Conservation (phyloP, 306 rosid genomes). For the Cercis canadensis region DNA sequence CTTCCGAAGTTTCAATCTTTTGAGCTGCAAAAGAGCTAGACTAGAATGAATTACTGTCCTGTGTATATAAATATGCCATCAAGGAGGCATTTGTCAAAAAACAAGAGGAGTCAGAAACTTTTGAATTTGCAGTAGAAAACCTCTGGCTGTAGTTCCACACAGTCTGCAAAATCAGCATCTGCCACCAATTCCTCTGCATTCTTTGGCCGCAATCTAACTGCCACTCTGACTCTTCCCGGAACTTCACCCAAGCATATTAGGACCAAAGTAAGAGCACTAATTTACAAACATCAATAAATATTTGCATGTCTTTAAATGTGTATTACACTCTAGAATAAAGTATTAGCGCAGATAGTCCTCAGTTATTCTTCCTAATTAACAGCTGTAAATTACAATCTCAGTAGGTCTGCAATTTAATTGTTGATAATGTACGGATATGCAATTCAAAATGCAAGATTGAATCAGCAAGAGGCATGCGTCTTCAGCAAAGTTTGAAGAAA, state of each 20-base stretch:
- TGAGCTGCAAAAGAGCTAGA: slow-evolving; percentile 68
- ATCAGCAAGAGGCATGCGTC: neutral
- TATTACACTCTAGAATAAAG: neutral
- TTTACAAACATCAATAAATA: slow-evolving; percentile 3
- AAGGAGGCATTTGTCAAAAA: slow-evolving; percentile 18
- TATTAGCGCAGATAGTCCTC: neutral
- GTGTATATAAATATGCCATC: neutral
- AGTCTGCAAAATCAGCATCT: slow-evolving; percentile 97
- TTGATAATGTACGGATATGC: neutral
- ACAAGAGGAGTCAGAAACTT: neutral
- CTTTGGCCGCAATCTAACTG: slow-evolving; percentile 87
- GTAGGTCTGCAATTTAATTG: neutral
- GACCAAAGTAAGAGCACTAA: slow-evolving; percentile 30
- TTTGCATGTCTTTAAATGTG: neutral
- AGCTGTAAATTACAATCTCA: neutral
- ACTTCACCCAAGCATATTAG: slow-evolving; percentile 56
- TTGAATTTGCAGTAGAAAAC: slow-evolving; percentile 45
- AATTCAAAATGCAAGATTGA: neutral
- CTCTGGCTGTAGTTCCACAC: slow-evolving; percentile 97
- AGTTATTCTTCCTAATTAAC: neutral
- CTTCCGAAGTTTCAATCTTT: slow-evolving; percentile 93
- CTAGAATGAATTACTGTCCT: slow-evolving; percentile 12
- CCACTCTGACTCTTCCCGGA: slow-evolving; percentile 98
- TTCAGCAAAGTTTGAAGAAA: neutral
- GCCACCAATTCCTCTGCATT: slow-evolving; percentile 75